phyloP scores from a whole-genome alignment of 495 filamentous ascomycete genomes.

The Copromyces sp. region DNA sequence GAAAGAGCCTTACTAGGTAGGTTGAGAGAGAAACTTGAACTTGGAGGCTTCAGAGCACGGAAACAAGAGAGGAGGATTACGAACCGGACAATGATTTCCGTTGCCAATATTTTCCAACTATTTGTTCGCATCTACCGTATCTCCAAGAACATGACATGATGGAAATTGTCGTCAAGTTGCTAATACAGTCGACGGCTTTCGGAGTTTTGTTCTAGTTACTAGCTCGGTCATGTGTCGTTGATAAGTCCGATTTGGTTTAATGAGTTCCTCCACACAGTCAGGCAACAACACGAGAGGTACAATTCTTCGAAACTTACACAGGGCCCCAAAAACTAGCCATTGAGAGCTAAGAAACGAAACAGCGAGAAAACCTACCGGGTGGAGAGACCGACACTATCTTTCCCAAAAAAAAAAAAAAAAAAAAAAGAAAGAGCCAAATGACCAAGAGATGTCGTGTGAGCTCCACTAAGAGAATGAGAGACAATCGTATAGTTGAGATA shows the following conservation, averaged over 20 bases:
- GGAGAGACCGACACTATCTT: background rate
- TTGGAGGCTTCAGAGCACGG: background rate
- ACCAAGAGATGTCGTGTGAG: background rate
- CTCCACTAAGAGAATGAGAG: background rate
- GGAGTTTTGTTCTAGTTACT: background rate
- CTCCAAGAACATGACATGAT: background rate
- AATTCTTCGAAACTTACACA: background rate
- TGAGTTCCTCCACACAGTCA: background rate
- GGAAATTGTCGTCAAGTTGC: background rate
- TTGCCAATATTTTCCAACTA: background rate
- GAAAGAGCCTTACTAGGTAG: background rate
- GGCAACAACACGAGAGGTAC: background rate
- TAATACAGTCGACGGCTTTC: background rate
- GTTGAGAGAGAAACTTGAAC: background rate
- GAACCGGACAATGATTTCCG: background rate
- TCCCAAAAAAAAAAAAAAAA: too few species aligned
- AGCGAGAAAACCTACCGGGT: background rate
- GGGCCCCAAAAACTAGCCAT: background rate
- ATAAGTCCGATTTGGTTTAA: background rate
- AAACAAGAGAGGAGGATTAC: background rate
- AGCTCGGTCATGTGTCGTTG: background rate
- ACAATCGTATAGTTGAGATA: background rate
- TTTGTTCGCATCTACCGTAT: background rate
- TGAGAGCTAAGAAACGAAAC: background rate
- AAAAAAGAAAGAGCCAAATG: background rate